Evolutionary conservation across 176 grass and related monocot genomes (phyloP), one percentile per base, ranked within the genome.

Genomic region (Otatea glauca): DNA sequence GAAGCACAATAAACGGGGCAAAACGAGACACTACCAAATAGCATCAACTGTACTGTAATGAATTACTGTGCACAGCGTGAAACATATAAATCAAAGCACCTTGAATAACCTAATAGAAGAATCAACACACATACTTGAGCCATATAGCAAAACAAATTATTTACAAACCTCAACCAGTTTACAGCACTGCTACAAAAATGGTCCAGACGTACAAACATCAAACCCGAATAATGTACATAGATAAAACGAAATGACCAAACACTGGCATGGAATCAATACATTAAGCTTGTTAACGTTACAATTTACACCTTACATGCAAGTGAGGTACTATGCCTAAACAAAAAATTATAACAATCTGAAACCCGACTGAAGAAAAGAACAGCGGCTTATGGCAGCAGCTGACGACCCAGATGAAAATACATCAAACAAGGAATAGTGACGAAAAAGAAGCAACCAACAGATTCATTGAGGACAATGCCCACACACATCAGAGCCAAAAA

Each of bases 301-400:
- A 34, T 64, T 65, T 84, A 84, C 74, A 68, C 5, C 10, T 55
- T 65, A 24, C n/a, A 76, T 45, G n/a, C 24, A 64, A 59, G 7
- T 17, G 23, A 48, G 2, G 2, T 50, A 76, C 2, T 68, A n/a
- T 76, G 13, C 34, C 44, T 24, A 59, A 51, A 8, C 16, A 44
- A 44, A 66, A 66, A 45, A 17, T 0, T 74, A 2, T 69, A 17
- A n/a, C 23, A 32, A 55, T 65, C 55, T 55, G 17, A 60, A 47
- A 60, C 41, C 20, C 15, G 15, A 20, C 41, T 0, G 4, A 60
- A 71, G 34, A 53, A 65, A 43, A 27, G 4, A 42, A 39, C 8
- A 1, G 6, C 32, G 21, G 21, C 41, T 5, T 55, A 68, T 25
- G 5, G 32, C 34, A 78, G n/a, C 55, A 43, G 44, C 32, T 12